Base-by-base conservation (phyloP, 805 yeast genomes). In the Candida argentea region DNA sequence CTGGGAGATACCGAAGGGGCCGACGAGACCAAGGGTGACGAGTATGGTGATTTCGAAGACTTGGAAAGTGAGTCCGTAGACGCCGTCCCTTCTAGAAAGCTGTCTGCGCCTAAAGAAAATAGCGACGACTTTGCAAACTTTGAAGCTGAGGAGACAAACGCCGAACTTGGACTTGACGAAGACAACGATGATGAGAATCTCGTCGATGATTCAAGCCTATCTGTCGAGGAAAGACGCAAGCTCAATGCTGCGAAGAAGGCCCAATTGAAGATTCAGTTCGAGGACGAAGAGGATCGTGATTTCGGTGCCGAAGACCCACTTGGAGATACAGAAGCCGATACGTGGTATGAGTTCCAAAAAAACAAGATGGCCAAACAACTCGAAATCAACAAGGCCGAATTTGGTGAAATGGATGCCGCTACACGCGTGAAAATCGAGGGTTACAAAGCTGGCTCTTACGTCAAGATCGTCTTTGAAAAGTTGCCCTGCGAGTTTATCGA, bases 261-360 rank as follows among this genome's bases (percentile, higher is more conserved):
- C 38, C 77, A 82, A 44, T 65, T 89, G 34, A 76, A 86, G 34
- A 65, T 83, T 44, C 96, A 91, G 49, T 85, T 91, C 46, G 97
- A 91, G 47, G 85, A 76, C 29, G 85, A 77, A 49, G 86, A 77
- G 42, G 68, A 62, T 33, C 46, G 67, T 8, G 68, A 63, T 33
- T 73, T 73, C 40, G 83, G 82, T 11, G 85, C 76, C 15, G 83
- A 78, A 37, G 94, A 84, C 37, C 83, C 83, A 8, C 86, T 82
- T 48, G 78, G 72, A 31, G 58, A 49, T 28, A 51, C 54, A 14
- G 93, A 82, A 47, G 85, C 84, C 32, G 96, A 89, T 44, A 86
- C 95, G 0, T 91, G 98, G 98, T 91, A 89, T 51, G 97, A 89
- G 51, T 74, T 81, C 53, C 96, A 91, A 54, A 91, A 91, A 61